Evolutionary conservation across 139 green algal species (phyloP).

Genomic region (Zygnema cylindricum): DNA sequence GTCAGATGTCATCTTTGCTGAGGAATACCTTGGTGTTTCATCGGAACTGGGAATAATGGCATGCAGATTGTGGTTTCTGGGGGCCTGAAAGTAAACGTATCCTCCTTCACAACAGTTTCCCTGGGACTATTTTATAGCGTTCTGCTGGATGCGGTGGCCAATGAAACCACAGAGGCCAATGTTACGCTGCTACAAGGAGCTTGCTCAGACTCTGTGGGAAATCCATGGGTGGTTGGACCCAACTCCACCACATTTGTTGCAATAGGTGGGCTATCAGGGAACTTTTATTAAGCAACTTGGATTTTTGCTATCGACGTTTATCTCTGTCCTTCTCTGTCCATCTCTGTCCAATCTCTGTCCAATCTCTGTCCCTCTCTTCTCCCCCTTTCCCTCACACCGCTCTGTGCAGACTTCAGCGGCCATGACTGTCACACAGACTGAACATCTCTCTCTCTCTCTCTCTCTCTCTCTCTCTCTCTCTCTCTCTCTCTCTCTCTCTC

Average conservation of each 20-base stretch:
- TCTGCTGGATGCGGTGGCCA: neutral
- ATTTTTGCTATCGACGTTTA: too few relatives aligned
- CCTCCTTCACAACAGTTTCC: neutral
- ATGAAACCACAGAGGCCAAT: neutral
- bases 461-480: neutral
- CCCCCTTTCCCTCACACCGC: neutral
- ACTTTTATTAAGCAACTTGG: neutral
- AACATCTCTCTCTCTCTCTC: neutral
- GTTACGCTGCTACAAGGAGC: neutral
- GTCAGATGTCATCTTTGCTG: too few relatives aligned
- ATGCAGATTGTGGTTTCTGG: neutral
- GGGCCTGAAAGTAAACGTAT: neutral
- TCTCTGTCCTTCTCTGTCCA: neutral
- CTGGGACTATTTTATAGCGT: conserved; percentile 5
- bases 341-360: neutral
- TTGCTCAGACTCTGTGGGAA: conserved; percentile 1
- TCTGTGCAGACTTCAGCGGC: neutral
- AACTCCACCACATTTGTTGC: conserved; percentile 4
- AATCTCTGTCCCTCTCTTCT: neutral
- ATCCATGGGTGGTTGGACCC: neutral
- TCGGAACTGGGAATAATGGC: too few relatives aligned
- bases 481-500: too few relatives aligned
- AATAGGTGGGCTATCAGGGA: neutral
- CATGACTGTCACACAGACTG: neutral
- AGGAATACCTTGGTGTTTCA: too few relatives aligned